phyloP scores from a whole-genome alignment of 345 rosid species.

The Erucastrum elatum region DNA sequence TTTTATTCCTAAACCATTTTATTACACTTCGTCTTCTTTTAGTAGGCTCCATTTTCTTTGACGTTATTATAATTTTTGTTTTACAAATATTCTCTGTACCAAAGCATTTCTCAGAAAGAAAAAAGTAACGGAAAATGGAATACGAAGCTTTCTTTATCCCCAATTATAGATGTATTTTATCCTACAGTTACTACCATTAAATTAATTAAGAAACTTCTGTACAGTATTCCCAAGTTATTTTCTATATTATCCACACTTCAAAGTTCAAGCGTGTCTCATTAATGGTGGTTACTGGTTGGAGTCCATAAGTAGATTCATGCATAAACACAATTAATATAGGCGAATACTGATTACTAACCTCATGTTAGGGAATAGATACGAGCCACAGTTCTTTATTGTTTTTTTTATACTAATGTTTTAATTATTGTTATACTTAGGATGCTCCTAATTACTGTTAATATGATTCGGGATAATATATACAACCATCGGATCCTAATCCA shows the following conservation, averaged over 20 bases:
- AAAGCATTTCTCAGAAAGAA: background rate
- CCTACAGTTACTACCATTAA: background rate
- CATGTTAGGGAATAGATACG: slow-evolving; percentile 23
- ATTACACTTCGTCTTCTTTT: background rate
- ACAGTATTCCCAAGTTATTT: background rate
- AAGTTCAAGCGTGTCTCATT: slow-evolving; percentile 20
- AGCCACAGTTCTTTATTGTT: slow-evolving; percentile 12
- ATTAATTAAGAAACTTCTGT: slow-evolving; percentile 8
- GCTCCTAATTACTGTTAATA: background rate
- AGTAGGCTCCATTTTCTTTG: slow-evolving; percentile 6
- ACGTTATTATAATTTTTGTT: no score
- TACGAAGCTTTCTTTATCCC: background rate
- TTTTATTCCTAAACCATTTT: background rate
- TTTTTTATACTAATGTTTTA: background rate
- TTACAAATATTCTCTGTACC: background rate
- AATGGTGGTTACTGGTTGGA: background rate
- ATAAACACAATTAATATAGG: slow-evolving; percentile 1
- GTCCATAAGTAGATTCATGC: slow-evolving; percentile 9
- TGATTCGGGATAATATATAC: background rate
- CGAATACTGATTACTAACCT: background rate
- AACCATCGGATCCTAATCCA: slow-evolving; percentile 20
- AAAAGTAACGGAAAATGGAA: background rate
- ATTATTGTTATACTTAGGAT: background rate
- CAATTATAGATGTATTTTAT: background rate
- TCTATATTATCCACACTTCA: slow-evolving; percentile 20